Evolutionary conservation across 495 filamentous ascomycete genomes (phyloP), one percentile per base, ranked within the genome.

Genomic region (Trichocladium antarcticum): DNA sequence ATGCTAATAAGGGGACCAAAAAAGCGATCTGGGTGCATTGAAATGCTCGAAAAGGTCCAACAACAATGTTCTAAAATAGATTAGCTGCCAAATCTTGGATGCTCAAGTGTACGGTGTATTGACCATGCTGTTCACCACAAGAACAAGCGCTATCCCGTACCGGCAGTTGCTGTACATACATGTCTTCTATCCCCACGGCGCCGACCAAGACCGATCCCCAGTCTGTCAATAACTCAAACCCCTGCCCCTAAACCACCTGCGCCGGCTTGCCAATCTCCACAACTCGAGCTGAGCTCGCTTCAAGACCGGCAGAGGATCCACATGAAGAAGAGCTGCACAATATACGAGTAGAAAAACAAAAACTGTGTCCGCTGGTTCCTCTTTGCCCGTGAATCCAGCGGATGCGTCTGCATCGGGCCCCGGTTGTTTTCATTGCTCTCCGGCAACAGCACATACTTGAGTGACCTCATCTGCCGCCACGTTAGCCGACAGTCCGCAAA

Each of bases 391-490:
- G 74, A 65, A 42, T 75, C 70, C 27, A 54, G 54, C 32, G 81
- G 61, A 81, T 49, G 89, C 80, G 85, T 88, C 63, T 90, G 85
- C 70, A 81, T 82, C 21, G 80, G 79, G 9, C 77, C 79, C 49
- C 80, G 77, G 45, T 74, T 75, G 55, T 81, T 78, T 45, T 72
- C 72, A 14, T 80, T 77, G 50, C 77, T 84, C 57, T 96, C 90
- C 0, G 93, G 93, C 11, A 98, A 79, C 3, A 98, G 75, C 35
- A 98, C 92, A 64, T 98, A 97, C 72, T 93, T 88, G 47, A 98
- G 66, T 17, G 89, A 95, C 39, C 92, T 84, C 54, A 98, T 80
- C 87, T 96, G 56, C 3, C 8, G 3, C 24, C 24, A 27, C 24
- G 4, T 27, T 27, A 27, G 8, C 8, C 24, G 8, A 8, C 8